A percentile compares a stretch with the other conserved stretches of the same genome.
Conservation (phyloP, 2,329 filamentous ascomycete genomes). For the Arachnomyces sp. region DNA sequence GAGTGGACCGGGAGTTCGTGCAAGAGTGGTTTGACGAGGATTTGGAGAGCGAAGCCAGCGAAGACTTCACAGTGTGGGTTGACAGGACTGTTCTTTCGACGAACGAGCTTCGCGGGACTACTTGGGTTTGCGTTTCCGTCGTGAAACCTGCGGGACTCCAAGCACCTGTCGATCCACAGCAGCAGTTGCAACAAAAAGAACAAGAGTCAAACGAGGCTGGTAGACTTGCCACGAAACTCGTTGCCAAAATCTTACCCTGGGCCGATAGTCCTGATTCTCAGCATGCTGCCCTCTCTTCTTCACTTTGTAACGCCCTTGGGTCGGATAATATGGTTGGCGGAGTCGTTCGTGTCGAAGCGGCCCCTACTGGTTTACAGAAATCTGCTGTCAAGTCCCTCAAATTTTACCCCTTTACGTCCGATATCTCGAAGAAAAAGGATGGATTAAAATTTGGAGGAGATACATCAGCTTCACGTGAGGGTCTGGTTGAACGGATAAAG, state of each 20-base stretch:
- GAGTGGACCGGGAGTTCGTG: conserved; percentile 61
- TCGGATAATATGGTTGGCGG: conserved; percentile 70
- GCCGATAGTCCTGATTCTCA: conserved; percentile 76
- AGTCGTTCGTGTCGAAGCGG: conserved; percentile 77
- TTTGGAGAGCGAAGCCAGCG: conserved; percentile 44
- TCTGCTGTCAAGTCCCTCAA: conserved; percentile 61
- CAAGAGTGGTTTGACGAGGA: conserved; percentile 72
- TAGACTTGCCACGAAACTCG: conserved; percentile 55
- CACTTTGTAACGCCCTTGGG: conserved; percentile 66
- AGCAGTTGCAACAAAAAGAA: conserved; percentile 60
- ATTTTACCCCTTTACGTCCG: conserved; percentile 67
- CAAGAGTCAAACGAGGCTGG: conserved; percentile 49
- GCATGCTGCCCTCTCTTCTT: conserved; percentile 68
- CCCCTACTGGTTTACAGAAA: conserved; percentile 61
- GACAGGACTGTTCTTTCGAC: conserved; percentile 67
- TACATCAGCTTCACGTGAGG: conserved; percentile 72
- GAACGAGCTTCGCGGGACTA: conserved; percentile 65
- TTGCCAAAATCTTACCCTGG: conserved; percentile 72
- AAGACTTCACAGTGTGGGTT: conserved; percentile 69
- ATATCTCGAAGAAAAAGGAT: conserved; percentile 48
- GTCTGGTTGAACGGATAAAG: conserved; percentile 59
- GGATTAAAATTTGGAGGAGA: conserved; percentile 82
- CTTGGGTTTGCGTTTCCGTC: conserved; percentile 76
- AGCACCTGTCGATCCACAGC: conserved; percentile 58
- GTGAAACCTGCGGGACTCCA: conserved; percentile 72